These are phyloP conservation scores for Kurtzmaniella quercitrusa DNA, from an alignment of 1,139 yeast species.

Conservation along the genomic window DNA sequence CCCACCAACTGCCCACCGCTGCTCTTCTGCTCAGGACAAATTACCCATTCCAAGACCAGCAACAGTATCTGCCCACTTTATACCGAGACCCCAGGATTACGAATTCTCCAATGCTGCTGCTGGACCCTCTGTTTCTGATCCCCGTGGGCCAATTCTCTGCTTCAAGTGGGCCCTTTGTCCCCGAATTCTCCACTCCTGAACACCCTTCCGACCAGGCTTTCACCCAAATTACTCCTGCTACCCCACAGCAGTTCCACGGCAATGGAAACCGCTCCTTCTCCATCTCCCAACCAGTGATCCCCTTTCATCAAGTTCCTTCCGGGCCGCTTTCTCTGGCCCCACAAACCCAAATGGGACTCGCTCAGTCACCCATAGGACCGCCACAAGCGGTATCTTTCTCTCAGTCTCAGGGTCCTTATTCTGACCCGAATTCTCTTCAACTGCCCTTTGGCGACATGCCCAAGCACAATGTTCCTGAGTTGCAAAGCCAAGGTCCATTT, in stretches of 20 bases:
- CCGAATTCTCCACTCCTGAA: not conserved
- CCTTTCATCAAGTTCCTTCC: not conserved
- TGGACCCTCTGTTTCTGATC: not conserved
- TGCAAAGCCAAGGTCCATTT: not conserved
- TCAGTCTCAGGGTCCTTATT: not conserved
- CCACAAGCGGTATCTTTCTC: not conserved
- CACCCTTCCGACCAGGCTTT: not conserved
- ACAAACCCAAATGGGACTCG: not conserved
- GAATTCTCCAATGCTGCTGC: not conserved
- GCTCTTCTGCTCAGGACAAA: constrained; percentile 16
- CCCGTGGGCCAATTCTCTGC: not conserved
- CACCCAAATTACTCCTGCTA: not conserved
- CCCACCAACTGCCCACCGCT: not conserved
- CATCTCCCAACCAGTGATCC: not conserved
- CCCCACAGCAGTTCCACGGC: not conserved
- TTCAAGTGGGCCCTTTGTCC: not conserved
- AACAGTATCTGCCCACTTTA: constrained; percentile 13
- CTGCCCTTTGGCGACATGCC: not conserved
- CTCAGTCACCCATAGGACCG: not conserved
- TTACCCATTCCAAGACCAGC: constrained; percentile 72
- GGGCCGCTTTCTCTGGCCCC: not conserved
- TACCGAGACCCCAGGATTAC: not conserved
- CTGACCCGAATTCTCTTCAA: not conserved
- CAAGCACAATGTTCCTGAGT: not conserved
- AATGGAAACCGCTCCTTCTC: not conserved